A percentile compares a stretch with the other conserved stretches of the same genome.
phyloP scores from a whole-genome alignment of 2,329 filamentous ascomycete genomes.

The Colletotrichum magnum region DNA sequence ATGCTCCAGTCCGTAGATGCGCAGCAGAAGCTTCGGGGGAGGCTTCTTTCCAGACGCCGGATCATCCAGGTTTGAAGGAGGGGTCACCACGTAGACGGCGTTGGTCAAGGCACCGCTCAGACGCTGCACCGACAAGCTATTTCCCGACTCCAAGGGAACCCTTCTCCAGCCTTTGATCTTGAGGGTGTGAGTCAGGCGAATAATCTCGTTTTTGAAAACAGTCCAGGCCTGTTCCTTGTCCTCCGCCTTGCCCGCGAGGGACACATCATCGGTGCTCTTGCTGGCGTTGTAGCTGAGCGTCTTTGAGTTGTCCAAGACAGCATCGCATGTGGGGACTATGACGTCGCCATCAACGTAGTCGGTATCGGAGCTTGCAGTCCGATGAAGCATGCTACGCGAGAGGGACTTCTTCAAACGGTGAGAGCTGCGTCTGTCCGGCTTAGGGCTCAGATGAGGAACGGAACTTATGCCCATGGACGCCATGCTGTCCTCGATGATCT shows the following conservation, averaged over 20 bases:
- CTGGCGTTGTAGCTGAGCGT: conserved; percentile 80
- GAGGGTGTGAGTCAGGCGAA: conserved; percentile 90
- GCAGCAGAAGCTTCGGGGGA: conserved; percentile 82
- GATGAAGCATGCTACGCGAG: conserved; percentile 58
- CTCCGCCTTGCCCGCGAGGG: conserved; percentile 60
- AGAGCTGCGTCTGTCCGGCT: conserved; percentile 61
- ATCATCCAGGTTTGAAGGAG: conserved; percentile 73
- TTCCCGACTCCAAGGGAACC: conserved; percentile 80
- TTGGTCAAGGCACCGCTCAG: conserved; percentile 95
- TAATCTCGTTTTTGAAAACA: conserved; percentile 92
- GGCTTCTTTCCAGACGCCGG: conserved; percentile 58
- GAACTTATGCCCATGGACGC: conserved; percentile 64
- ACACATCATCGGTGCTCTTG: conserved; percentile 56
- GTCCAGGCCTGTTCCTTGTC: conserved; percentile 83
- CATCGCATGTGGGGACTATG: conserved; percentile 88
- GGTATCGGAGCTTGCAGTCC: conserved; percentile 81
- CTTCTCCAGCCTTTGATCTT: conserved; percentile 92
- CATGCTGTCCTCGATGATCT: conserved; percentile 81
- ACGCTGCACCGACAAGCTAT: conserved; percentile 78
- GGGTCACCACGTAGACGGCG: conserved; percentile 93
- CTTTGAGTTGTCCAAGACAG: conserved; percentile 88
- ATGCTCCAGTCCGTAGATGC: conserved; percentile 95
- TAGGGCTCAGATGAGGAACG: conserved; percentile 60
- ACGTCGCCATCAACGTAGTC: conserved; percentile 87
- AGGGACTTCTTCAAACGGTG: conserved; percentile 53